Percentiles rank a stretch among this genome's conserved stretches.
Conservation (phyloP, 2,329 filamentous ascomycete species). For the Aureobasidium sp. region DNA sequence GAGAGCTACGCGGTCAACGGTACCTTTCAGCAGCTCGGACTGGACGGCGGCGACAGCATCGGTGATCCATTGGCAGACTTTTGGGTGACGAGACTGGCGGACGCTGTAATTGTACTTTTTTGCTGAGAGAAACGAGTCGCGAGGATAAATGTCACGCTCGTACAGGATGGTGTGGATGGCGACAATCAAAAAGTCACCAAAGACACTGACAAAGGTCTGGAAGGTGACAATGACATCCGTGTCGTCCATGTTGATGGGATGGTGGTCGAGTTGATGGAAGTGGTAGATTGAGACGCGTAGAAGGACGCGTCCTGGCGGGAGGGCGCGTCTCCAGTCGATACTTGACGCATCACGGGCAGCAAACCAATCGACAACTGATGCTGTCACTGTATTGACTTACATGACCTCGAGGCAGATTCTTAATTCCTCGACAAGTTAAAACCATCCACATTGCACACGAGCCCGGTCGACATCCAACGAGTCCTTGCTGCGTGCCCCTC, state of each 20-base stretch:
- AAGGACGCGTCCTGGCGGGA: background rate
- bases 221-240: slow-evolving; percentile 28
- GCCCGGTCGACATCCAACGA: background rate
- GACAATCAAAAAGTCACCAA: slow-evolving; percentile 72
- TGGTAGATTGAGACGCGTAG: background rate
- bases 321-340: background rate
- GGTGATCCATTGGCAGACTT: slow-evolving; percentile 75
- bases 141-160: slow-evolving; percentile 71
- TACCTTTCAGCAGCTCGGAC: slow-evolving; percentile 55
- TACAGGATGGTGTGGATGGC: slow-evolving; percentile 80
- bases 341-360: background rate
- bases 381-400: background rate
- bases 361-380: background rate
- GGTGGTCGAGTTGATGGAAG: background rate
- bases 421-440: too few species aligned
- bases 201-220: slow-evolving; percentile 55
- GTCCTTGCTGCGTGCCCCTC: background rate
- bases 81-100: slow-evolving; percentile 76
- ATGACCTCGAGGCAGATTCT: background rate
- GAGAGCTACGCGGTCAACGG: slow-evolving; percentile 46
- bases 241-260: slow-evolving; percentile 6
- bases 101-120: slow-evolving; percentile 78
- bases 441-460: background rate
- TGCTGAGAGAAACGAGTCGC: slow-evolving; percentile 65
- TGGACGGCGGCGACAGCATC: slow-evolving; percentile 68